Evolutionary conservation across 2,329 filamentous ascomycete genomes (phyloP).

Genomic region (Botrytis fragariae): DNA sequence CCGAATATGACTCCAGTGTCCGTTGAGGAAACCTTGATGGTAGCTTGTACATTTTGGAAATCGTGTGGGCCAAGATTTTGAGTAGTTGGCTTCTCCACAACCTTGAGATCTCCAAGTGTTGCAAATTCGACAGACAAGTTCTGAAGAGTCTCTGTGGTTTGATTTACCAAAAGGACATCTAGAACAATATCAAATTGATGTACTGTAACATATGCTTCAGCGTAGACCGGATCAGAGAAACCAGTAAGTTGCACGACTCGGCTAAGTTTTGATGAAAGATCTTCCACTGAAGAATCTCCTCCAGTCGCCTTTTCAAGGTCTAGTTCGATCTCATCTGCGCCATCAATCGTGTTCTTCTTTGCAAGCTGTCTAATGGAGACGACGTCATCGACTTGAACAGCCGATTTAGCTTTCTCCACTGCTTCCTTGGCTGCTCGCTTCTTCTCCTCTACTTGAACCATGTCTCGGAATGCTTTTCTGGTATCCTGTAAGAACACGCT

Average conservation of each 20-base stretch:
- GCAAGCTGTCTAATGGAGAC: conserved; percentile 89
- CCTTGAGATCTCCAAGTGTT: conserved; percentile 96
- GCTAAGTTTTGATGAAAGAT: conserved; percentile 89
- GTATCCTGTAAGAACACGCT: conserved; percentile 93
- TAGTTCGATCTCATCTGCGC: conserved; percentile 78
- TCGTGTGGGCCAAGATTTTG: conserved; percentile 94
- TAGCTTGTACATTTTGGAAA: conserved; percentile 97
- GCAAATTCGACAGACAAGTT: conserved; percentile 98
- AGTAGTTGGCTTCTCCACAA: conserved; percentile 92
- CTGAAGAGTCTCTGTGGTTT: conserved; percentile 93
- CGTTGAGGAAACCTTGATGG: conserved; percentile 96
- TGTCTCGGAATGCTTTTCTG: conserved; percentile 89
- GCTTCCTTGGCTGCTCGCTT: conserved; percentile 96
- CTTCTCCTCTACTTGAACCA: conserved; percentile 97
- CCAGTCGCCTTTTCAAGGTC: conserved; percentile 94
- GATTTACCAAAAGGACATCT: conserved; percentile 94
- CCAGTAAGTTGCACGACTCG: conserved; percentile 95
- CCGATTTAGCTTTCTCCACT: conserved; percentile 86
- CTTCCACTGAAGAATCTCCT: conserved; percentile 79
- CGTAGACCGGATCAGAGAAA: conserved; percentile 97
- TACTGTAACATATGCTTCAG: conserved; percentile 98
- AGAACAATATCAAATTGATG: conserved; percentile 98
- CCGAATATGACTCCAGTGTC: conserved; percentile 99
- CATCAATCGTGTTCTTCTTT: conserved; percentile 83
- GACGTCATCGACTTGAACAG: conserved; percentile 93